Base-by-base conservation (phyloP, 1,284 basidiomycete genomes). In the Volvariella volvacea region DNA sequence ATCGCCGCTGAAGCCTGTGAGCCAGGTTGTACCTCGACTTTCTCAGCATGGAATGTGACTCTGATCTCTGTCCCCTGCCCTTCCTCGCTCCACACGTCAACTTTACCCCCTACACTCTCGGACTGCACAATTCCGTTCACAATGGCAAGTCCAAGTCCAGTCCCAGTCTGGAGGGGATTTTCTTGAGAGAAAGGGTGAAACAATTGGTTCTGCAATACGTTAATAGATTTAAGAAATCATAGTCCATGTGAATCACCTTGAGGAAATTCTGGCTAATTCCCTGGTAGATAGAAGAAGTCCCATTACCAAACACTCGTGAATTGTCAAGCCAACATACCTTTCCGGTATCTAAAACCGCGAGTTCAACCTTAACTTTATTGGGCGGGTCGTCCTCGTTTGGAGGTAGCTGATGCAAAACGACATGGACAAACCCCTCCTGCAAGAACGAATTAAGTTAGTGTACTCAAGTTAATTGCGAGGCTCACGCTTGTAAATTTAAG, bases 141-240 rank as follows among this genome's bases (percentile, higher is more conserved):
- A 53, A 98, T 98, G 17, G 94, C 93, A 17, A 97, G 79, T n/a
- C 94, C 94, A 2, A 98, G 76, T 14, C 94, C 94, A 1, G 94
- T 98, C 1, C 94, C 94, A 1, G 92, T 86, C 56, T 95, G 92
- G 7, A 92, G 61, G 1, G 90, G 88, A 55, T 92, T 92, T 62
- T 90, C 88, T 68, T 97, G 94, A 0, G 93, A 92, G 66, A 98
- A 98, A 0, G 94, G 94, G 56, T 96, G 93, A 68, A 97, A 98
- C 2, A 98, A 73, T 65, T 96, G 92, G 53, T 96, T 92, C 80
- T 92, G 55, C 21, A 43, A 38, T 25, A 43, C 33, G 41, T 17
- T 47, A 41, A 33, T 22, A 16, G 19, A 38, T n/a, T 2, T 25
- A 45, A 37, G 31, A 4, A 12, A 28, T 12, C 25, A 28, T 28